Percentiles rank a stretch among this genome's conserved stretches.
These are phyloP conservation scores for Rhodosporidiobolus odoratus DNA, from an alignment of 768 basidiomycete genomes.

Conservation along the genomic window DNA sequence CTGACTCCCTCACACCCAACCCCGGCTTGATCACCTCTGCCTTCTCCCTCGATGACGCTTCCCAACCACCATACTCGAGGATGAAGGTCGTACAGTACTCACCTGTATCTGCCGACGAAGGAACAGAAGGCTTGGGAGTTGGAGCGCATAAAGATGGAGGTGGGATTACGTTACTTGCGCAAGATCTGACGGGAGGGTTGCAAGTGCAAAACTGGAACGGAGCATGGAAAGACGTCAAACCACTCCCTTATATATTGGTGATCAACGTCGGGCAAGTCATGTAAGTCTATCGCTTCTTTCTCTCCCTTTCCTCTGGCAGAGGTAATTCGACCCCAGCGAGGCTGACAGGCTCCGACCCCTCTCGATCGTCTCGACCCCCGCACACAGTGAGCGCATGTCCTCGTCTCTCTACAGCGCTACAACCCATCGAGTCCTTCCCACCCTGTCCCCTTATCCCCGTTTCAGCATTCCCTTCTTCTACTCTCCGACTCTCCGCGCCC, in stretches of 20 bases:
- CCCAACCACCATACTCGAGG: conserved; percentile 13
- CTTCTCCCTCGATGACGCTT: neutral
- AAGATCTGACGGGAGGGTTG: conserved; percentile 24
- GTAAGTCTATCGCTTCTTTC: neutral
- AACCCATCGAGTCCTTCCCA: conserved; percentile 30
- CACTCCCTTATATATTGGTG: conserved; percentile 14
- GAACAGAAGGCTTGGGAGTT: conserved; percentile 11
- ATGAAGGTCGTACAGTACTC: conserved; percentile 30
- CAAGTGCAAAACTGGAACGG: conserved; percentile 26
- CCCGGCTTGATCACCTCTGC: conserved; percentile 7
- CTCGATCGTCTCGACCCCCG: neutral
- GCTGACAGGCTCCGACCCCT: too few species aligned
- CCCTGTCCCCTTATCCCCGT: neutral
- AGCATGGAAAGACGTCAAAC: conserved; percentile 9
- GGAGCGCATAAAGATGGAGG: conserved; percentile 25
- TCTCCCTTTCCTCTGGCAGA: neutral
- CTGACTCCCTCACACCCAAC: neutral
- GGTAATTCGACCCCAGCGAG: too few species aligned
- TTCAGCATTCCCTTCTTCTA: conserved; percentile 36
- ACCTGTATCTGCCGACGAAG: neutral
- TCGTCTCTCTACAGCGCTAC: conserved; percentile 19
- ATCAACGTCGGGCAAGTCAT: conserved; percentile 32
- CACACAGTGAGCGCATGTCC: conserved; percentile 14
- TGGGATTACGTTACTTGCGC: conserved; percentile 25
- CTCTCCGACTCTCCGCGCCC: conserved; percentile 8